A percentile compares a stretch with the other conserved stretches of the same genome.
Evolutionary conservation across 257 asterid genomes (phyloP).

Genomic region (Forsythia suspensa): DNA sequence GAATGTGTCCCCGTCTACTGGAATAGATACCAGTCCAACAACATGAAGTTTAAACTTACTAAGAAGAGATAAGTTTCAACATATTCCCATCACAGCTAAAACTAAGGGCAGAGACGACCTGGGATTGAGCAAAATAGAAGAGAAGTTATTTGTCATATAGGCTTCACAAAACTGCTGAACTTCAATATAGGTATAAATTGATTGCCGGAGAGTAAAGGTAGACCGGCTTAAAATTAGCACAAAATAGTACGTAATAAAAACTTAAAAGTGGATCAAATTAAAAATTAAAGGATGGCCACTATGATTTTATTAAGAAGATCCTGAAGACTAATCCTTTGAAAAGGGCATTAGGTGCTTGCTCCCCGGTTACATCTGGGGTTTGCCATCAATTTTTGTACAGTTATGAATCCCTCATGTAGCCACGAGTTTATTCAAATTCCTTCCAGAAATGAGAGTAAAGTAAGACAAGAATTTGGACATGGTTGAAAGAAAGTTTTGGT

Average conservation of each 20-base stretch:
- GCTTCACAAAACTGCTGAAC: background rate
- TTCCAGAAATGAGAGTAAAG: conserved; percentile 9
- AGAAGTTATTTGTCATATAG: background rate
- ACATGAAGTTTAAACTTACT: background rate
- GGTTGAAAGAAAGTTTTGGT: background rate
- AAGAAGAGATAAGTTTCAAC: background rate
- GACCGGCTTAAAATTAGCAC: background rate
- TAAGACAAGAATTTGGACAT: background rate
- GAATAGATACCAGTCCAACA: background rate
- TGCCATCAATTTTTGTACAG: background rate
- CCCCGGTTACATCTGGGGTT: background rate
- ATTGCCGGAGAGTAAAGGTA: background rate
- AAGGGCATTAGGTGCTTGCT: background rate
- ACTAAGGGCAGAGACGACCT: conserved; percentile 1
- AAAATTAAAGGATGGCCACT: background rate
- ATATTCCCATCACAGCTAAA: conserved; percentile 8
- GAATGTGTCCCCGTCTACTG: conserved; percentile 11
- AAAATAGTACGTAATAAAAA: too few species aligned
- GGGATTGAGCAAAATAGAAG: background rate
- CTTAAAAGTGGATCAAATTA: background rate
- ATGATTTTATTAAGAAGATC: background rate
- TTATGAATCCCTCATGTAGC: background rate
- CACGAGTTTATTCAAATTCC: background rate
- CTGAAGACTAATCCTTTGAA: background rate
- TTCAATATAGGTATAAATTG: background rate